A percentile compares a stretch with the other conserved stretches of the same genome.
Evolutionary conservation across 2,329 filamentous ascomycete species (phyloP).

Genomic region (Xylaria arbuscula): DNA sequence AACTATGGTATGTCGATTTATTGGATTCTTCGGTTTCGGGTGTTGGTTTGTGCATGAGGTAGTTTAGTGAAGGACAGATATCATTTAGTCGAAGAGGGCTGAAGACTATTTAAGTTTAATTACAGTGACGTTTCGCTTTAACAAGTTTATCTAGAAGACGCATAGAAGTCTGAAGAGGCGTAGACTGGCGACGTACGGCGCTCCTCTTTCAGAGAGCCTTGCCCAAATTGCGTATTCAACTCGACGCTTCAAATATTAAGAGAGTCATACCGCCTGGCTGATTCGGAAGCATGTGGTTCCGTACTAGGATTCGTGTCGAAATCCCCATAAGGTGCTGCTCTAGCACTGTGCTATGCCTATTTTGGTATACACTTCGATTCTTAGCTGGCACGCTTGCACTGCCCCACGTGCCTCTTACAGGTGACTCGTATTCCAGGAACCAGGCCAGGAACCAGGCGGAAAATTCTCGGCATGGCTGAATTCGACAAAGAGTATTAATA

Average conservation of each 20-base stretch:
- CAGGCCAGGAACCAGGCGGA: background rate
- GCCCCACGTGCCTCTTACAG: background rate
- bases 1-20: background rate
- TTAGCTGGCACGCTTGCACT: background rate
- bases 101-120: conserved; percentile 1
- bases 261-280: too few species aligned
- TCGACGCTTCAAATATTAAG: background rate
- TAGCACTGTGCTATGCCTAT: background rate
- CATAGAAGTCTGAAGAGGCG: background rate
- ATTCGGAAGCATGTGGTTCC: too few species aligned
- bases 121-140: background rate
- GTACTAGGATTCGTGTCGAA: too few species aligned
- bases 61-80: background rate
- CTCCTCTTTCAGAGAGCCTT: background rate
- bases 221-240: conserved; percentile 7
- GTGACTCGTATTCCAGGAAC: background rate
- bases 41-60: background rate
- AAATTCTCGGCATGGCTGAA: too few species aligned
- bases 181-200: background rate
- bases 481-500: too few species aligned
- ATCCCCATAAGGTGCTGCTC: too few species aligned
- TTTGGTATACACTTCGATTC: conserved; percentile 17
- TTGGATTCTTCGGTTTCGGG: background rate
- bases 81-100: background rate
- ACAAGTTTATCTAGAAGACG: background rate